Evolutionary conservation across 805 yeast genomes (phyloP).

Genomic region (Candida sakaeoensis): DNA sequence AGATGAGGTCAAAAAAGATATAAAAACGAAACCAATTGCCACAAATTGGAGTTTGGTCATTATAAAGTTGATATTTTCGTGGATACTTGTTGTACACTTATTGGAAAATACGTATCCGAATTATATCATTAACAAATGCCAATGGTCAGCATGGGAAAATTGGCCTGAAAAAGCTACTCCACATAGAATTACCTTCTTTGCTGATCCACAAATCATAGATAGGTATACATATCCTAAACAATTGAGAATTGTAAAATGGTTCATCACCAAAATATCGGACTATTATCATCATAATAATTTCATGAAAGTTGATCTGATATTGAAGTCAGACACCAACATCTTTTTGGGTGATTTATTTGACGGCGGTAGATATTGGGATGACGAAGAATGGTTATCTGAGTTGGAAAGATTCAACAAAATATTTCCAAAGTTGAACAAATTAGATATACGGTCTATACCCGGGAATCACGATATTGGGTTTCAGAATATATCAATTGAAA

Average conservation of each 20-base stretch:
- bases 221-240: conserved; percentile 80
- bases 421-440: conserved; percentile 53
- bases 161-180: conserved; percentile 43
- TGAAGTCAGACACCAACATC: conserved; percentile 72
- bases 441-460: conserved; percentile 46
- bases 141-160: conserved; percentile 66
- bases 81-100: conserved; percentile 28
- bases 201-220: conserved; percentile 95
- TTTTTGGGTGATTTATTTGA: conserved; percentile 92
- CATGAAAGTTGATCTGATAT: conserved; percentile 48
- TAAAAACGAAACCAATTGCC: background rate
- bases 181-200: conserved; percentile 58
- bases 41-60: background rate
- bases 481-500: conserved; percentile 61
- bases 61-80: conserved; percentile 9
- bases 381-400: conserved; percentile 64
- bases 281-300: conserved; percentile 77
- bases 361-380: conserved; percentile 88
- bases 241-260: conserved; percentile 43
- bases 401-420: conserved; percentile 62
- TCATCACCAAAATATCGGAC: conserved; percentile 67
- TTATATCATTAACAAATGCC: conserved; percentile 22
- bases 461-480: conserved; percentile 98
- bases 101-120: conserved; percentile 29
- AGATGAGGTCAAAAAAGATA: background rate